Base-by-base conservation (phyloP, 176 grass and related monocot species). In the Avena eriantha region DNA sequence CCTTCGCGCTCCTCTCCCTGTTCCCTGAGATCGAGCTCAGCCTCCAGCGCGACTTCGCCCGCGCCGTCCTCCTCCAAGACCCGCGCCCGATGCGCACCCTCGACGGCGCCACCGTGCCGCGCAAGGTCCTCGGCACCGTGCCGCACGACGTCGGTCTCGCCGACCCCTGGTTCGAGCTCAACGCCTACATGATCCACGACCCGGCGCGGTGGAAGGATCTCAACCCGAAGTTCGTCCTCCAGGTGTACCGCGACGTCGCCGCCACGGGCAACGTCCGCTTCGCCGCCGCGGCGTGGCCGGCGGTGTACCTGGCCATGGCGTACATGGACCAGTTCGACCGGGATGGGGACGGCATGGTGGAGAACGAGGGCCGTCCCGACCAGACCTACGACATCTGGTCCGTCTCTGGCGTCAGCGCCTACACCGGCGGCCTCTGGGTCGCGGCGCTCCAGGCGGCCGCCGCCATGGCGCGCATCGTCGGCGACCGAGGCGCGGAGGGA, bases 271-370 rank as follows among this genome's bases (percentile, higher is more conserved):
- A 94, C 35, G 72, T 69, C 57, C 60, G 80, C 76, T 94, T 94
- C 69, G 89, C 89, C 2, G 39, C 80, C 69, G 89, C 92, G 49
- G 92, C 86, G 9, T 91, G 92, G 89, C 92, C 92, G 10, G 90
- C 92, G 46, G 92, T 94, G 64, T 91, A 89, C 47, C 89, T 94
- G 77, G 89, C 89, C 23, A 89, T 94, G 89, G 92, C 92, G 9
- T 94, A 89, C 83, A 94, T 94, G 92, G 89, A 94, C 39, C 92
- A 94, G 81, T 94, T 94, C 57, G 89, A 94, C 69, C 83, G 84
- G 54, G 92, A 94, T 46, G 88, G 70, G 83, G 92, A 94, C 76
- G 92, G 92, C 18, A 94, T 94, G 92, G 88, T 94, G 75, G 92
- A 94, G 79, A 94, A 94, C 68, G 92, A 94, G 77, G 85, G 89